These are phyloP conservation scores for Candida jianshihensis DNA, from an alignment of 805 yeast genomes.

Conservation along the genomic window DNA sequence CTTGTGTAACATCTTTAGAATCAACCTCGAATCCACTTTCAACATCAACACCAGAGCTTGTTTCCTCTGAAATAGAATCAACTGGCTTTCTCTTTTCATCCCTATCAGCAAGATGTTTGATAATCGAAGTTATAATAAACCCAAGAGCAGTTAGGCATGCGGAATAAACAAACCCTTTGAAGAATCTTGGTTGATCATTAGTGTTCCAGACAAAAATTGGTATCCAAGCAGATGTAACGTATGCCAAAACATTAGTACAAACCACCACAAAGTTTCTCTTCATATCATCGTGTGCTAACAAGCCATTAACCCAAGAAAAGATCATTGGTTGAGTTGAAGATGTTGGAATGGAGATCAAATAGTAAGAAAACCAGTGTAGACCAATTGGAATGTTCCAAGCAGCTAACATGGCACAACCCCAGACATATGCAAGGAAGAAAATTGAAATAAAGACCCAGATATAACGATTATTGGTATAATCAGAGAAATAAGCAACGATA, in stretches of 20 bases:
- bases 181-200: conserved; percentile 26
- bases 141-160: conserved; percentile 27
- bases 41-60: neutral
- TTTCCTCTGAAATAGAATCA: too few species aligned
- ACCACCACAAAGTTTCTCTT: too few species aligned
- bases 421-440: conserved; percentile 24
- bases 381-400: conserved; percentile 17
- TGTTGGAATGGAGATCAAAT: conserved; percentile 37
- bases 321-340: conserved; percentile 47
- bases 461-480: conserved; percentile 25
- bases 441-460: conserved; percentile 29
- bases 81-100: too few species aligned
- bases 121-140: conserved; percentile 21
- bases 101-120: conserved; percentile 3
- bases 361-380: conserved; percentile 41
- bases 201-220: conserved; percentile 33
- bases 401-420: neutral
- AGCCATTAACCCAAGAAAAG: conserved; percentile 44
- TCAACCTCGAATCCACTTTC: neutral
- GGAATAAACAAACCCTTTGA: conserved; percentile 29
- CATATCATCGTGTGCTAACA: conserved; percentile 19
- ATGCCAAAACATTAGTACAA: conserved; percentile 31
- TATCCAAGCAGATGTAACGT: conserved; percentile 30
- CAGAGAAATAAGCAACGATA: conserved; percentile 27
- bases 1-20: too few species aligned